Percentiles rank a stretch among this genome's conserved stretches.
Evolutionary conservation across 2,329 filamentous ascomycete genomes (phyloP).

Genomic region (Verticillium alfalfae): DNA sequence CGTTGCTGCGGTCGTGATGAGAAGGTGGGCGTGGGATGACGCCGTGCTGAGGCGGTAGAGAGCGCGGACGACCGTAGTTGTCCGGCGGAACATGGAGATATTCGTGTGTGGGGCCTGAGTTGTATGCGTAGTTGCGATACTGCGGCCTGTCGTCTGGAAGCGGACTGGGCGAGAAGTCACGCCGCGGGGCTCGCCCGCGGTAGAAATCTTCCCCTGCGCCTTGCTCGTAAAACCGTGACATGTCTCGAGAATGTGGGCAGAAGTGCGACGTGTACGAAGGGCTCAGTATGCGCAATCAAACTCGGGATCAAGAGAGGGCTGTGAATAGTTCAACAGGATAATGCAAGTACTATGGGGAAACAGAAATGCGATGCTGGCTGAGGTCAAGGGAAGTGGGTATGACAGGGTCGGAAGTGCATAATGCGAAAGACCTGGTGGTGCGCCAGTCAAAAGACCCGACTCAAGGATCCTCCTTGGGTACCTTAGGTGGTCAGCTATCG

Average conservation of each 20-base stretch:
- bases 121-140: neutral
- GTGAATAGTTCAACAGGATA: too few species aligned
- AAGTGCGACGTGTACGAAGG: neutral
- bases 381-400: too few species aligned
- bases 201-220: constrained; percentile 20
- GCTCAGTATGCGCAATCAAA: neutral
- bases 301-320: neutral
- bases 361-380: too few species aligned
- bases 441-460: too few species aligned
- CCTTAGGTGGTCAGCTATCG: too few species aligned
- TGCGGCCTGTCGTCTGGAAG: constrained; percentile 13
- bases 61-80: constrained; percentile 8
- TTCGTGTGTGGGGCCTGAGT: constrained; percentile 2
- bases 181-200: constrained; percentile 14
- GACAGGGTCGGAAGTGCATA: too few species aligned
- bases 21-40: neutral
- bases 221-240: constrained; percentile 20
- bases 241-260: neutral
- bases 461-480: too few species aligned
- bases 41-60: constrained; percentile 8
- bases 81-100: neutral
- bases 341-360: too few species aligned
- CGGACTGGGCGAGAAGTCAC: constrained; percentile 21
- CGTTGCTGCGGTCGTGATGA: constrained; percentile 4
- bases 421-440: too few species aligned